phyloP scores from a whole-genome alignment of 2,329 filamentous ascomycete genomes.

The Claviceps pazoutovae region DNA sequence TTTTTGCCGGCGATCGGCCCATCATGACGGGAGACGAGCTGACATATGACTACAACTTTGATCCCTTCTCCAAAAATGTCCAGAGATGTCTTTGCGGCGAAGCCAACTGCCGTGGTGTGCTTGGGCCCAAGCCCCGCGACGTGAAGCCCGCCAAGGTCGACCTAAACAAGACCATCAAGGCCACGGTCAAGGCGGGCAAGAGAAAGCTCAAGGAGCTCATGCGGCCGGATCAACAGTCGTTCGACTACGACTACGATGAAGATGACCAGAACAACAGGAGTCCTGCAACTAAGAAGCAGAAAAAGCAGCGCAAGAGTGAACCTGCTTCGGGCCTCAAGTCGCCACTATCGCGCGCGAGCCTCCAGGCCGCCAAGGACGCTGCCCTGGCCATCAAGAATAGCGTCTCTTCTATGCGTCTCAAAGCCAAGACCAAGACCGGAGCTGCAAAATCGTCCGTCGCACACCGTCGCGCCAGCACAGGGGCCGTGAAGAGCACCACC shows the following conservation, averaged over 20 bases:
- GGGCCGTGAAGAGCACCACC: conserved; percentile 16
- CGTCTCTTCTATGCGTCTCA: conserved; percentile 9
- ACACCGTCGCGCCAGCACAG: conserved; percentile 12
- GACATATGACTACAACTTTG: conserved; percentile 80
- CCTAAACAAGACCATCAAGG: conserved; percentile 25
- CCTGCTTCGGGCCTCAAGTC: conserved; percentile 20
- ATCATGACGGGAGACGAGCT: conserved; percentile 93
- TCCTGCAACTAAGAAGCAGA: conserved; percentile 24
- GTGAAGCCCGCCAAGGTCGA: conserved; percentile 35
- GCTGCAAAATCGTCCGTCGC: conserved; percentile 5
- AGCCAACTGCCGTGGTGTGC: conserved; percentile 48
- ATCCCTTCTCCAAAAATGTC: conserved; percentile 57
- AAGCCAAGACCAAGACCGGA: conserved; percentile 1
- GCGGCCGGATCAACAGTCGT: conserved; percentile 23
- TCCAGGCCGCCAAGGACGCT: conserved; percentile 23
- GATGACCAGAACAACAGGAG: neutral
- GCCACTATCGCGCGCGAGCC: conserved; percentile 20
- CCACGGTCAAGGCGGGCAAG: conserved; percentile 34
- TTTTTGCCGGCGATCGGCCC: conserved; percentile 80
- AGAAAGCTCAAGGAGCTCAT: conserved; percentile 42
- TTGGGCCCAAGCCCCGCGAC: conserved; percentile 47
- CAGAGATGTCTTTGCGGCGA: conserved; percentile 52
- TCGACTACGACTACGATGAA: neutral
- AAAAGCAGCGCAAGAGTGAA: conserved; percentile 31
- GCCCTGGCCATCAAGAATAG: conserved; percentile 23